Evolutionary conservation across 140 eudicot species (phyloP), one percentile per base, ranked within the genome.

Genomic region (Cichorium intybus): DNA sequence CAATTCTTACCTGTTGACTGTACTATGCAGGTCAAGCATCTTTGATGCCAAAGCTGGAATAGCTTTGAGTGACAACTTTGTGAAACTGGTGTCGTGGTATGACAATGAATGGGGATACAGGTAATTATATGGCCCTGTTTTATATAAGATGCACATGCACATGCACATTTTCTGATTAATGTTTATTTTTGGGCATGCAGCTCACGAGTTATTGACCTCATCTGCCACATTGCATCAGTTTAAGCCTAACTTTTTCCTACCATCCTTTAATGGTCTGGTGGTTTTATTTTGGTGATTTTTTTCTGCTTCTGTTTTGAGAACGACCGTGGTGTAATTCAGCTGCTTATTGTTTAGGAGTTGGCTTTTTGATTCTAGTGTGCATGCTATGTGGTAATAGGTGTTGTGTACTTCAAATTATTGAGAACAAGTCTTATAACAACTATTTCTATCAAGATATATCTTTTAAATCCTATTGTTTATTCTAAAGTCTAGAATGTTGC

Each of bases 31-130:
- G 76, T 90, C 95, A 37, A 90, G 97, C 86, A 87, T 90, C 75
- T 90, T 90, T 49, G 95, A 90, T 71, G 95, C 97, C 15, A 84
- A 86, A 82, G 97, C 97, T 43, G 97, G 95, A 28, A 90, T 90
- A 61, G 95, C 95, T 31, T 81, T 87, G 86, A 90, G 69, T 58
- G 80, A 74, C 35, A 84, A 84, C 72, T 87, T 90, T 71, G 95
- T 90, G 71, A 90, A 90, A 64, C 78, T 87, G 24, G 97, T 90
- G 43, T 84, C 97, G 23, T 90, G 95, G 95, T 86, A 86, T 24
- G 97, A 90, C 81, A 86, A 90, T 24, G 97, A 86, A 74, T 81
- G 89, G 95, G 95, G 95, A 53, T 87, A 90, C 95, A 89, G 95
- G 97, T 89, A 86, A 67, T 9, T 11, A 28, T 12, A 17, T 31